A percentile compares a stretch with the other conserved stretches of the same genome.
Evolutionary conservation across 2,329 filamentous ascomycete species (phyloP).

Genomic region (Neurospora crassa): DNA sequence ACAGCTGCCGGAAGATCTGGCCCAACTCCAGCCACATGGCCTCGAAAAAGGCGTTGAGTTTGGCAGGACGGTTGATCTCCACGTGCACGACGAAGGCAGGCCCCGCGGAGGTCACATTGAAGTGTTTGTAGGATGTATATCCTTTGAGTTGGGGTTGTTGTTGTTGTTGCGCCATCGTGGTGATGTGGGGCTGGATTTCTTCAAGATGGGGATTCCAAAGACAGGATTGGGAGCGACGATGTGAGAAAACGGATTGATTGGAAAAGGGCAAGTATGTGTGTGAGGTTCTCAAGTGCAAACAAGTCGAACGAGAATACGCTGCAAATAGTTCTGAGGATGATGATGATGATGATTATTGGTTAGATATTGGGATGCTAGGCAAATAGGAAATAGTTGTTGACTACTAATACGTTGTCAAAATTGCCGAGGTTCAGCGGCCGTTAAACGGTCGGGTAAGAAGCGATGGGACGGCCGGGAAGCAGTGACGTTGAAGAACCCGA

Average conservation of each 20-base stretch:
- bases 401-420: background rate
- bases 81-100: conserved; percentile 71
- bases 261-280: background rate
- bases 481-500: background rate
- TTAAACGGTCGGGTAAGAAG: background rate
- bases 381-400: background rate
- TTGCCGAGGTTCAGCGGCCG: background rate
- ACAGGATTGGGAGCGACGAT: background rate
- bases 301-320: background rate
- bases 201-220: background rate
- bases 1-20: conserved; percentile 61
- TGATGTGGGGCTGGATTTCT: background rate
- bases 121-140: conserved; percentile 50
- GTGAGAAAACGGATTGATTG: background rate
- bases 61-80: conserved; percentile 78
- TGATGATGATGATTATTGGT: background rate
- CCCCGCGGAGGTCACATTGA: conserved; percentile 62
- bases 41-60: conserved; percentile 81
- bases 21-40: conserved; percentile 80
- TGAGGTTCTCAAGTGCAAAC: background rate
- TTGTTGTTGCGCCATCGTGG: conserved; percentile 9
- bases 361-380: background rate
- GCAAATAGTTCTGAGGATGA: background rate
- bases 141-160: conserved; percentile 13
- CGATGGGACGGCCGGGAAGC: background rate